Percentiles rank a stretch among this genome's conserved stretches.
phyloP scores from a whole-genome alignment of 2,329 filamentous ascomycete genomes.

The Clarireedia monteithiana region DNA sequence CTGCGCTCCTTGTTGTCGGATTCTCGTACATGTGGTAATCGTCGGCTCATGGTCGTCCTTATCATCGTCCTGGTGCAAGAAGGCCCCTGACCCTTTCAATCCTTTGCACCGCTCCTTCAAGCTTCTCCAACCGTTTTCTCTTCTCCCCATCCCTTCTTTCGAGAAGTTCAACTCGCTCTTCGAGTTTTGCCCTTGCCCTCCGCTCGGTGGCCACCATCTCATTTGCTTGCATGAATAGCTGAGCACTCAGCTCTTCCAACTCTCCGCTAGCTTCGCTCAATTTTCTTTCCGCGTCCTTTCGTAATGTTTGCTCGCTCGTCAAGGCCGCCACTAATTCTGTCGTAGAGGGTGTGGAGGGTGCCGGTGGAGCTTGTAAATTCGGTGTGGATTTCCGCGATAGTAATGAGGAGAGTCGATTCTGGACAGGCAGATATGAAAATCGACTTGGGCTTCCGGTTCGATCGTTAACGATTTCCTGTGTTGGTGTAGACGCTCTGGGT shows the following conservation, averaged over 20 bases:
- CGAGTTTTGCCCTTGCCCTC: conserved; percentile 60
- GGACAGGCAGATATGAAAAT: conserved; percentile 25
- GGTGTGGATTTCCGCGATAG: conserved; percentile 42
- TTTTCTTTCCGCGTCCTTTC: conserved; percentile 61
- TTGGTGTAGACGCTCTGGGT: conserved; percentile 2
- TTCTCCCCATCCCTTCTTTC: conserved; percentile 66
- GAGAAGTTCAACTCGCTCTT: conserved; percentile 60
- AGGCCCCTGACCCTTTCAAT: conserved; percentile 64
- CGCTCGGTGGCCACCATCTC: conserved; percentile 79
- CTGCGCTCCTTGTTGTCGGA: conserved; percentile 3
- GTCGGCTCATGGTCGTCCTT: background rate
- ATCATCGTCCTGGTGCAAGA: conserved; percentile 33
- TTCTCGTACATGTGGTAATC: background rate
- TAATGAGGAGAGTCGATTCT: conserved; percentile 35
- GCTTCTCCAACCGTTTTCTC: conserved; percentile 55
- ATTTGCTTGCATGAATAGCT: conserved; percentile 75
- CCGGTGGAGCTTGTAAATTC: conserved; percentile 28
- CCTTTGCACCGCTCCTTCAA: conserved; percentile 63
- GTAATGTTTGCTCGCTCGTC: conserved; percentile 56
- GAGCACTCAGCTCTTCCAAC: conserved; percentile 69
- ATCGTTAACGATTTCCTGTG: conserved; percentile 27
- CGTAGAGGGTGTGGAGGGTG: conserved; percentile 22
- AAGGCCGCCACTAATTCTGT: conserved; percentile 55
- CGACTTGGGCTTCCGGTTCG: conserved; percentile 21
- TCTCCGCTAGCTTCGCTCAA: conserved; percentile 61